Base-by-base conservation (phyloP, 1,284 basidiomycete species). In the Fomitopsis pinicola region DNA sequence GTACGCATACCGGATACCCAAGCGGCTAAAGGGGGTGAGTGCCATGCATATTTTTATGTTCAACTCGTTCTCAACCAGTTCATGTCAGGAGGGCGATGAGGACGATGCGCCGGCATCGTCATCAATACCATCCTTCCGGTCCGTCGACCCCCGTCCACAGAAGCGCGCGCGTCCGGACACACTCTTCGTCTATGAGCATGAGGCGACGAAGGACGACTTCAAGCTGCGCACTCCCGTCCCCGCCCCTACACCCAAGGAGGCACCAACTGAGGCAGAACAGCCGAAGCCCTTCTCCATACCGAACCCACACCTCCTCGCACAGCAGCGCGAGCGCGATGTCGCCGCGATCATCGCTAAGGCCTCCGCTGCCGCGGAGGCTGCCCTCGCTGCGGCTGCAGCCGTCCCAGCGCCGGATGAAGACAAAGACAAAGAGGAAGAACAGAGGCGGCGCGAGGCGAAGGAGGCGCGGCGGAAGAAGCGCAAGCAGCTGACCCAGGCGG, bases 1-100 rank as follows among this genome's bases (percentile, higher is more conserved):
- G 56, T 76, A 88, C 44, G 89, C 86, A 9, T 95, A 92, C 73
- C 88, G 94, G 66, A 97, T 97, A 82, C 90, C 92, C 9, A 92
- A 91, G 71, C 80, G 87, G 59, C 67, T 80, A 53, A 83, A 81
- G 71, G 74, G 68, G 45, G 73, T 79, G 69, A 56, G 53, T 60
- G 84, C 50, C 50, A n/a, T 33, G 35, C 22, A n/a, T 35, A 22
- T 22, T 22, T 22, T 54, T 22, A 5, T 14, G 4, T 44, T 12
- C 40, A 33, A 59, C 26, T 53, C 42, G 42, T 48, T 44, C 6
- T 40, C 38, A 40, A 40, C 7, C 38, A 12, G 12, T 40, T 8
- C 12, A 40, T 40, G 5, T 44, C 54, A 26, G 26, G 38, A 69
- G 66, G 69, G 73, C 26, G 70, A 69, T 36, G 70, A 68, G 1